Evolutionary conservation across 2,329 filamentous ascomycete genomes (phyloP).

Genomic region (Pseudofabraea citricarpa): DNA sequence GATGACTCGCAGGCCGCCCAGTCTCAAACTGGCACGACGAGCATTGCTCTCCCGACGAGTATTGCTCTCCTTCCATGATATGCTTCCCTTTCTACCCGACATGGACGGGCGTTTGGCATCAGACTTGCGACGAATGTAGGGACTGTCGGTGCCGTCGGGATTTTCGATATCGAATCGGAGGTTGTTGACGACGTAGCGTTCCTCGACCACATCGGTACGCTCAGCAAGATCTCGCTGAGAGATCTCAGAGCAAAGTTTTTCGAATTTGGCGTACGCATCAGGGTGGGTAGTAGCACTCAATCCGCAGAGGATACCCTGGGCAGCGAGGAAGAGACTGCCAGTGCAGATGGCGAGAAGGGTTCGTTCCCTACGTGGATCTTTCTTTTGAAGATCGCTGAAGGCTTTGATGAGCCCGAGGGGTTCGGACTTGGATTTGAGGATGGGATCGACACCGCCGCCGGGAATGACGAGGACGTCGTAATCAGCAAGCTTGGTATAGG

Average conservation of each 20-base stretch:
- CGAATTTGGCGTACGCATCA: slow-evolving; percentile 73
- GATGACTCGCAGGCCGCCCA: slow-evolving; percentile 65
- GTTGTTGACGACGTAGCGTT: slow-evolving; percentile 87
- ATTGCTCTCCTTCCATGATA: slow-evolving; percentile 73
- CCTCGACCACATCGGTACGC: slow-evolving; percentile 78
- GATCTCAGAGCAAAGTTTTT: slow-evolving; percentile 74
- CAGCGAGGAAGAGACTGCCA: slow-evolving; percentile 71
- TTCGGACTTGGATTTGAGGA: slow-evolving; percentile 64
- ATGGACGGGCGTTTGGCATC: slow-evolving; percentile 59
- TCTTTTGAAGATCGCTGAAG: slow-evolving; percentile 75
- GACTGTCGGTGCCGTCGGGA: slow-evolving; percentile 70
- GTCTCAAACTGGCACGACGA: slow-evolving; percentile 60
- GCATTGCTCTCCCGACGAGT: slow-evolving; percentile 74
- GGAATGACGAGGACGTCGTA: slow-evolving; percentile 77
- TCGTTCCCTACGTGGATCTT: slow-evolving; percentile 73
- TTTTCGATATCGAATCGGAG: slow-evolving; percentile 77
- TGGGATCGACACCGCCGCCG: slow-evolving; percentile 56
- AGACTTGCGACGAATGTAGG: slow-evolving; percentile 73
- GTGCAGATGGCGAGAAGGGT: slow-evolving; percentile 78
- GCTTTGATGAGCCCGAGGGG: slow-evolving; percentile 69
- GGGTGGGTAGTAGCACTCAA: slow-evolving; percentile 79
- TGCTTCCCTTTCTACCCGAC: slow-evolving; percentile 73
- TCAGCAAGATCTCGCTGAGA: slow-evolving; percentile 66
- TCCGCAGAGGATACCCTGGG: slow-evolving; percentile 72
- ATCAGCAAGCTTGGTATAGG: slow-evolving; percentile 51